Conservation (phyloP, 768 basidiomycete genomes). For the Lactarius hatsudake region DNA sequence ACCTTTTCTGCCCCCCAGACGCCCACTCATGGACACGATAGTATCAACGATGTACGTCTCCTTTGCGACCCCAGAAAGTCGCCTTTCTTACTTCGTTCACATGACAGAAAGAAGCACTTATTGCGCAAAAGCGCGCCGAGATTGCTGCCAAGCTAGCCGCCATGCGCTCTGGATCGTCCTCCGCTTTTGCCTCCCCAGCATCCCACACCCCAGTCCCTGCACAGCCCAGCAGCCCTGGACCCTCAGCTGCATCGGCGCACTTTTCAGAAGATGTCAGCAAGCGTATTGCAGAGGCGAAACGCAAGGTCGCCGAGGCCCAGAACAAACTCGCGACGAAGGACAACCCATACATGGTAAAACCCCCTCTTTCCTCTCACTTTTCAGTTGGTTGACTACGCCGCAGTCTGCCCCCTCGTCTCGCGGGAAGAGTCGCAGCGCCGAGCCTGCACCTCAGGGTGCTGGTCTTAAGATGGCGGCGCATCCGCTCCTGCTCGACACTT, state of each 20-base stretch:
- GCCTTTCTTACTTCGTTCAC: slow-evolving; percentile 6
- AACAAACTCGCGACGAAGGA: slow-evolving; percentile 71
- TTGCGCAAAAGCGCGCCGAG: slow-evolving; percentile 81
- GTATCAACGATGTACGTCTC: slow-evolving; percentile 1
- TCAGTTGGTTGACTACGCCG: not conserved
- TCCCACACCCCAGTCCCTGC: slow-evolving; percentile 32
- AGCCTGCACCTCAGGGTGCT: slow-evolving; percentile 72
- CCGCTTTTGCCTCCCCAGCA: slow-evolving; percentile 29
- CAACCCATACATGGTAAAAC: slow-evolving; percentile 80
- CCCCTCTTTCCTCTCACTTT: slow-evolving; percentile 28
- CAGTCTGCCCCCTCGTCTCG: slow-evolving; percentile 58
- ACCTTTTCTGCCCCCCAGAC: slow-evolving; percentile 57
- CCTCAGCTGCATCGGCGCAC: slow-evolving; percentile 27
- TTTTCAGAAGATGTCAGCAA: slow-evolving; percentile 63
- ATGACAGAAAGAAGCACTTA: slow-evolving; percentile 52
- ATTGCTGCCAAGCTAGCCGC: slow-evolving; percentile 83
- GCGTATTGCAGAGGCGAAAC: slow-evolving; percentile 81
- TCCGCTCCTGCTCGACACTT: slow-evolving; percentile 73
- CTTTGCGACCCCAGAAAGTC: not conserved
- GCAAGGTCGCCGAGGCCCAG: slow-evolving; percentile 79
- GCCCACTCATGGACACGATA: slow-evolving; percentile 43
- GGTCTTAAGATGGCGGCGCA: slow-evolving; percentile 91
- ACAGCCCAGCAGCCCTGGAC: slow-evolving; percentile 31
- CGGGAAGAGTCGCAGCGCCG: slow-evolving; percentile 51
- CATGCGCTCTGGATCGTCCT: slow-evolving; percentile 27